Evolutionary conservation across 208 protist species (phyloP), one percentile per base, ranked within the genome.

Genomic region (Trypanosomatidae sp.): DNA sequence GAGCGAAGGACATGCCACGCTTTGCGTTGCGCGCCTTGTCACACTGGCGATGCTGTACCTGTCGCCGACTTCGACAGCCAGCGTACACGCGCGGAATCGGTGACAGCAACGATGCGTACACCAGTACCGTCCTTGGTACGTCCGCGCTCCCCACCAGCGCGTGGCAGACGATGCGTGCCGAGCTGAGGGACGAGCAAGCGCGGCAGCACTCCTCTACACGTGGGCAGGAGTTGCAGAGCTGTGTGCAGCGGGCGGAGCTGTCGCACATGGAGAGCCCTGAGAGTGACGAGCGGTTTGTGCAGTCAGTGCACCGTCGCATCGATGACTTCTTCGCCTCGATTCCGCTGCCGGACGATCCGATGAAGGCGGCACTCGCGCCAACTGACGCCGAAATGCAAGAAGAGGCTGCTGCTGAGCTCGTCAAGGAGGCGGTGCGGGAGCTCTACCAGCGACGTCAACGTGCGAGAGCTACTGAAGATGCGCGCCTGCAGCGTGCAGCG

Each of bases 201-300:
- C n/a, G n/a, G n/a, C n/a, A n/a, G n/a, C n/a, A n/a, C n/a, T n/a
- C n/a, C n/a, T n/a, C n/a, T n/a, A n/a, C n/a, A n/a, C n/a, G n/a
- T n/a, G 70, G 63, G 4, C 67, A 83, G 33, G 74, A 62, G 10
- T 58, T 76, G 48, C 53, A 56, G 19, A 78, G 66, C 46, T 77
- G 54, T 40, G 50, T 84, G 33, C 27, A 63, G 19, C 48, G 54
- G 3, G 61, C 70, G 4, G 73, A 83, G 39, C 58, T 92, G 32
- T 70, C 72, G 25, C 84, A 93, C 53, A 77, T 93, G 59, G 79
- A 93, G 39, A 86, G 79, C 57, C 79, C 84, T 0, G 73, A 89
- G 47, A 66, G 64, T 3, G 84, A 93, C 47, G 60, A 54, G 3
- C 52, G 60, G 19, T 79, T 83, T 41, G 8, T 65, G 6, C 60